Evolutionary conservation across 257 asterid genomes (phyloP).

Genomic region (Scutellaria baicalensis): DNA sequence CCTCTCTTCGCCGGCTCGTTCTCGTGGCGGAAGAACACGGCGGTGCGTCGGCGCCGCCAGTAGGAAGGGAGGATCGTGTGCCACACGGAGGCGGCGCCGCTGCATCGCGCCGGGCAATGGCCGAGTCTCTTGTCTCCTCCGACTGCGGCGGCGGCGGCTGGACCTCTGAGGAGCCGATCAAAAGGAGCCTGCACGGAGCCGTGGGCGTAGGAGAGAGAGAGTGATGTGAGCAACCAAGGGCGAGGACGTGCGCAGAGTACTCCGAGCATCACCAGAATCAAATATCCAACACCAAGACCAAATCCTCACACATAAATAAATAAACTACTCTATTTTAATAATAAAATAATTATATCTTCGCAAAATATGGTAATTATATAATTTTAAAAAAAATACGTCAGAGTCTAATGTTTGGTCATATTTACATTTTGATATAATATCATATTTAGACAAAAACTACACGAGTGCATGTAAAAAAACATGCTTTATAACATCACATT

Average conservation of each 20-base stretch:
- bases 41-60: conserved; percentile 32
- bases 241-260: conserved; percentile 66
- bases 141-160: not conserved
- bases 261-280: conserved; percentile 69
- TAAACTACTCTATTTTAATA: too few relatives aligned
- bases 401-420: too few relatives aligned
- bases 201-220: conserved; percentile 36
- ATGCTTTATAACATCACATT: too few relatives aligned
- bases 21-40: conserved; percentile 35
- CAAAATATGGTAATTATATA: too few relatives aligned
- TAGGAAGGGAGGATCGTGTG: conserved; percentile 58
- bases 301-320: not conserved
- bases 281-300: not conserved
- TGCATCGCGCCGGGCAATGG: conserved; percentile 6
- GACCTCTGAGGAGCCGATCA: conserved; percentile 25
- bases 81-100: conserved; percentile 62
- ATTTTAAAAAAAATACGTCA: too few relatives aligned
- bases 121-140: not conserved
- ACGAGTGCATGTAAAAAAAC: too few relatives aligned
- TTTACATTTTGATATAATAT: too few relatives aligned
- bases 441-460: too few relatives aligned
- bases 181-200: conserved; percentile 33
- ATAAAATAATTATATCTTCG: not conserved
- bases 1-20: conserved; percentile 39
- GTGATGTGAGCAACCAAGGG: conserved; percentile 48